Base-by-base conservation (phyloP, 768 basidiomycete species). In the Exsudoporus frostii region DNA sequence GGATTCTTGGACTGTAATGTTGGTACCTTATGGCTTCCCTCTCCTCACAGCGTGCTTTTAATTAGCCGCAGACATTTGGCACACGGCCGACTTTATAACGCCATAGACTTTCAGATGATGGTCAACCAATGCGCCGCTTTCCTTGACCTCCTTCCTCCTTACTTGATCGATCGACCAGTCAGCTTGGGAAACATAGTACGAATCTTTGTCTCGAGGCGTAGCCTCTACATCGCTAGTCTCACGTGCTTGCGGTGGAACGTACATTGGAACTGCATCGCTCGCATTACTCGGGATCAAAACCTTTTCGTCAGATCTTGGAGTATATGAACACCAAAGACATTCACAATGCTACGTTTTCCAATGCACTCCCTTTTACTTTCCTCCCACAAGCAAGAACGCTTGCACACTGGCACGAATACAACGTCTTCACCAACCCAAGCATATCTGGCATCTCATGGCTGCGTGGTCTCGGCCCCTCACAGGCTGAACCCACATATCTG, bases 321-420 rank as follows among this genome's bases (percentile, higher is more conserved):
- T 90, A 79, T 57, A 83, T 90, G 76, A 88, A 88, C 62, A 85
- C 90, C 46, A 76, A 86, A 59, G 76, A 61, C 41, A 84, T 86
- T 45, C 86, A 91, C 67, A 83, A 88, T 53, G 72, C 72, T 27
- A 75, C 73, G 0, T 90, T 87, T 55, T 62, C 71, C 8, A 48
- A 70, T 0, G 54, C 51, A 0, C 73, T 88, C 4, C 83, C 85
- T 9, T 32, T 69, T 1, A 74, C 73, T 0, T 79, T 73, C 58
- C 73, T 86, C 17, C 75, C 69, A 8, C 82, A 82, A 62, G 83
- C 78, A 4, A 74, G 81, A 19, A 76, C 74, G 41, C 75, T 90
- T 7, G 88, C 86, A 2, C 81, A 87, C 69, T 90, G 76, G 74
- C 86, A 89, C 63, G 85, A 90, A 71, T 81, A 85, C 65, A 78